Evolutionary conservation across 306 rosid genomes (phyloP).

Genomic region (Alnus glutinosa): DNA sequence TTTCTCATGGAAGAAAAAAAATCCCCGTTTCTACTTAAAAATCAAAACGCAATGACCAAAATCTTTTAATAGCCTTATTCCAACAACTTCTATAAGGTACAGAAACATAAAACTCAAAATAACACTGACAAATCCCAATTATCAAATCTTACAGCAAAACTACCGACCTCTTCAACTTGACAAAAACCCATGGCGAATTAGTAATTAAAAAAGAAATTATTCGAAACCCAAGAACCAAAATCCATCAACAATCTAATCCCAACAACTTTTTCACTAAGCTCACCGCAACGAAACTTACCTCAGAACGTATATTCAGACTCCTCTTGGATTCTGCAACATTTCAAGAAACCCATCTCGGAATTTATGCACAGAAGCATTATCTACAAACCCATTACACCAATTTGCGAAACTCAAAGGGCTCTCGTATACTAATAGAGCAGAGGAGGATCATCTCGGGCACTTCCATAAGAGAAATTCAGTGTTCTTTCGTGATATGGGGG

Average conservation of each 20-base stretch:
- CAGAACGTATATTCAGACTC: constrained; percentile 9
- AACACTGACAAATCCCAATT: neutral
- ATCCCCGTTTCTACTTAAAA: constrained; percentile 12
- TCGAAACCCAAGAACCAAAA: constrained; percentile 3
- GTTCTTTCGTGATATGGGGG: too few relatives aligned
- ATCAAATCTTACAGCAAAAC: constrained; percentile 10
- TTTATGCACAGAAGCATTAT: constrained; percentile 18
- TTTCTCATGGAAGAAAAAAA: neutral
- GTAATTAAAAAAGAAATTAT: neutral
- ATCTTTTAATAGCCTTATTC: neutral
- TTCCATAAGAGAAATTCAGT: neutral
- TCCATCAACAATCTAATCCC: constrained; percentile 9
- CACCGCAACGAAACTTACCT: constrained; percentile 10
- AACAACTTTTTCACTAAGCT: constrained; percentile 14
- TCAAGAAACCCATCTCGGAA: constrained; percentile 33
- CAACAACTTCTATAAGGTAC: constrained; percentile 15
- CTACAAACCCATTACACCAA: constrained; percentile 31
- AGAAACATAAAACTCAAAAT: constrained; percentile 12
- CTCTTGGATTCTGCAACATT: constrained; percentile 18
- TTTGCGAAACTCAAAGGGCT: constrained; percentile 26
- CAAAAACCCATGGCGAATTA: neutral
- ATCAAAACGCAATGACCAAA: constrained; percentile 5
- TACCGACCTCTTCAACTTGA: neutral
- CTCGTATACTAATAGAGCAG: constrained; percentile 9
- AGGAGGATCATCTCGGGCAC: constrained; percentile 16